These are phyloP conservation scores for Hypoxylon crocopeplum DNA, from an alignment of 495 filamentous ascomycete species.

Conservation along the genomic window DNA sequence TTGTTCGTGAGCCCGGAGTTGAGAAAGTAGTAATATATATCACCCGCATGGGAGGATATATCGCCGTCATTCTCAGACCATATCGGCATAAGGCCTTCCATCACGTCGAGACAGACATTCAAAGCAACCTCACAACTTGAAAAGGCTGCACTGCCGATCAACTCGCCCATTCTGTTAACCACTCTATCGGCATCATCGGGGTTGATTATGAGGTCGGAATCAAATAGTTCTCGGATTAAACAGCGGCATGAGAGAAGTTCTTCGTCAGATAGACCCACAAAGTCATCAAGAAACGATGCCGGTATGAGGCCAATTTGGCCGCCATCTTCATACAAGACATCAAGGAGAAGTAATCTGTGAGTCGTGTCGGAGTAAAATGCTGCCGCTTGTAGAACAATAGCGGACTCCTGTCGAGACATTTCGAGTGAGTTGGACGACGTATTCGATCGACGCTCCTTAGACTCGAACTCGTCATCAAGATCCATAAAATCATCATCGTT, in stretches of 20 bases:
- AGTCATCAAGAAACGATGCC: slow-evolving; percentile 60
- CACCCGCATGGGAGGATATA: slow-evolving; percentile 67
- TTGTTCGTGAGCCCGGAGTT: slow-evolving; percentile 66
- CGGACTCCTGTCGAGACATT: slow-evolving; percentile 56
- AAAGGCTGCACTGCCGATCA: slow-evolving; percentile 69
- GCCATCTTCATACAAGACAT: slow-evolving; percentile 43
- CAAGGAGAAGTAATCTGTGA: slow-evolving; percentile 50
- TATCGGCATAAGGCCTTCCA: slow-evolving; percentile 67
- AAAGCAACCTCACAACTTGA: slow-evolving; percentile 80
- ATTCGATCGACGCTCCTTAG: slow-evolving; percentile 57
- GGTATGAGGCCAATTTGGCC: slow-evolving; percentile 46
- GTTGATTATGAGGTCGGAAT: slow-evolving; percentile 50
- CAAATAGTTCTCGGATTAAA: slow-evolving; percentile 58
- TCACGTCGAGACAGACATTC: slow-evolving; percentile 70
- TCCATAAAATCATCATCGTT: slow-evolving; percentile 71
- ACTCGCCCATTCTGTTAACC: slow-evolving; percentile 56
- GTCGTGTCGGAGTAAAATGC: slow-evolving; percentile 56
- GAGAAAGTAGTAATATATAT: slow-evolving; percentile 83
- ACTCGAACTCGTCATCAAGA: slow-evolving; percentile 73
- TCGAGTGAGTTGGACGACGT: slow-evolving; percentile 37
- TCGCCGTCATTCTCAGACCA: slow-evolving; percentile 65
- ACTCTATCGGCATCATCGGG: slow-evolving; percentile 51
- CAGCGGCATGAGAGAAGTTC: slow-evolving; percentile 65
- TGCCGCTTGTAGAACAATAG: slow-evolving; percentile 52
- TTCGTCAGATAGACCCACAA: slow-evolving; percentile 62